phyloP scores from a whole-genome alignment of 2,329 filamentous ascomycete species.

The Cordyceps javanica region DNA sequence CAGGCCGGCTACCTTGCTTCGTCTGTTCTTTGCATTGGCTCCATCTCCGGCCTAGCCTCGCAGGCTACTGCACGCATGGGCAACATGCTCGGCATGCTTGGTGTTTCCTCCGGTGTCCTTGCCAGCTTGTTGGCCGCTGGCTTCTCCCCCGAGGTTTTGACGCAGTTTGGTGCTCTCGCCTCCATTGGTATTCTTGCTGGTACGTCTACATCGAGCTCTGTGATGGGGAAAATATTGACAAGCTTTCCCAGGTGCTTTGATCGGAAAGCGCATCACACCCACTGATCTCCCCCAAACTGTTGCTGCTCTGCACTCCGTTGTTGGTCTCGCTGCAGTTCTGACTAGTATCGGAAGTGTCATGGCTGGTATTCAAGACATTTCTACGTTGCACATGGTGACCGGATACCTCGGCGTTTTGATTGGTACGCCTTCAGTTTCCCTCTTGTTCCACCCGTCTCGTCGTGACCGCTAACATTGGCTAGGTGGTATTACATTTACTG shows the following conservation, averaged over 20 bases:
- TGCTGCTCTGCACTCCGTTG: constrained; percentile 81
- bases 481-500: constrained; percentile 82
- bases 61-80: constrained; percentile 78
- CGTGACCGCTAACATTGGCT: constrained; percentile 1
- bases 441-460: background rate
- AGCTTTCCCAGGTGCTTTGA: constrained; percentile 52
- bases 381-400: constrained; percentile 76
- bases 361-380: constrained; percentile 61
- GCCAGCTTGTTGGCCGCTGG: constrained; percentile 77
- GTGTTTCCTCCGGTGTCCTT: constrained; percentile 75
- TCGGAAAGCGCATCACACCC: constrained; percentile 80
- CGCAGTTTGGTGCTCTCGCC: constrained; percentile 74
- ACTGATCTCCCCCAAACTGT: constrained; percentile 87
- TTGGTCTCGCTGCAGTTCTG: constrained; percentile 80
- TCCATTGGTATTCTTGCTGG: constrained; percentile 61
- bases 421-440: constrained; percentile 33
- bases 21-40: constrained; percentile 78
- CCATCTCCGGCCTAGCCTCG: constrained; percentile 73
- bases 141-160: constrained; percentile 70
- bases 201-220: constrained; percentile 19
- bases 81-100: constrained; percentile 80
- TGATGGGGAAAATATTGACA: background rate
- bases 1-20: constrained; percentile 84
- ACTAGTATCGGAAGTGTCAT: constrained; percentile 86
- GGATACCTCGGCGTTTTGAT: constrained; percentile 84